Conservation (phyloP, 495 filamentous ascomycete genomes). For the Podospora pseudopauciseta region DNA sequence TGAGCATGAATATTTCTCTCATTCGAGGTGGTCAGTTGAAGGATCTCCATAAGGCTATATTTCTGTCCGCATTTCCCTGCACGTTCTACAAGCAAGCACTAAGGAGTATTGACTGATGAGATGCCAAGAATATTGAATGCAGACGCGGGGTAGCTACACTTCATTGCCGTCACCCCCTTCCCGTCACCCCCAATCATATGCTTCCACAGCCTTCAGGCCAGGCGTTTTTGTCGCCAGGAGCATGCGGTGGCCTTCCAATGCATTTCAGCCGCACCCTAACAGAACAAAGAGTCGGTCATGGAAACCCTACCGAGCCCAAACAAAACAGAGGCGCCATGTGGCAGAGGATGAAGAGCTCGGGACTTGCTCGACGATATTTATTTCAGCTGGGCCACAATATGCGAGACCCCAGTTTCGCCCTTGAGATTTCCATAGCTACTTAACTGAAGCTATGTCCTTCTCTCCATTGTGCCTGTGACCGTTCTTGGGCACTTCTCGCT, state of each 20-base stretch:
- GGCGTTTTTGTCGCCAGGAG: neutral
- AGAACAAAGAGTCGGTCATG: too few relatives aligned
- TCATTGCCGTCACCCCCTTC: neutral
- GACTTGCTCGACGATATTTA: neutral
- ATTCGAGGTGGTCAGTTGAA: neutral
- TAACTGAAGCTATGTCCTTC: neutral
- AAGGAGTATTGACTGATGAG: neutral
- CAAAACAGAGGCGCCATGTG: neutral
- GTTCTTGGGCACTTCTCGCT: neutral
- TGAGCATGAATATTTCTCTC: neutral
- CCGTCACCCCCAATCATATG: neutral
- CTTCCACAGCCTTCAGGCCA: neutral
- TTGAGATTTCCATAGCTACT: neutral
- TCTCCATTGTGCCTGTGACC: neutral
- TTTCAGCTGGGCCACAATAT: neutral
- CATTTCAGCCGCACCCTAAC: neutral
- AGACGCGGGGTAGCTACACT: slow-evolving; percentile 2
- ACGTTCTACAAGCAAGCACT: neutral
- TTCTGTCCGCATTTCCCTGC: neutral
- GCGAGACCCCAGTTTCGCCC: neutral
- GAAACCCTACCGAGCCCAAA: neutral
- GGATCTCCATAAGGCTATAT: neutral
- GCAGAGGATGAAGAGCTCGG: neutral
- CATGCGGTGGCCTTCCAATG: neutral
- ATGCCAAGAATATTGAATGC: slow-evolving; percentile 16